Conservation (phyloP, 2,329 filamentous ascomycete genomes). For the Alternaria viburni region DNA sequence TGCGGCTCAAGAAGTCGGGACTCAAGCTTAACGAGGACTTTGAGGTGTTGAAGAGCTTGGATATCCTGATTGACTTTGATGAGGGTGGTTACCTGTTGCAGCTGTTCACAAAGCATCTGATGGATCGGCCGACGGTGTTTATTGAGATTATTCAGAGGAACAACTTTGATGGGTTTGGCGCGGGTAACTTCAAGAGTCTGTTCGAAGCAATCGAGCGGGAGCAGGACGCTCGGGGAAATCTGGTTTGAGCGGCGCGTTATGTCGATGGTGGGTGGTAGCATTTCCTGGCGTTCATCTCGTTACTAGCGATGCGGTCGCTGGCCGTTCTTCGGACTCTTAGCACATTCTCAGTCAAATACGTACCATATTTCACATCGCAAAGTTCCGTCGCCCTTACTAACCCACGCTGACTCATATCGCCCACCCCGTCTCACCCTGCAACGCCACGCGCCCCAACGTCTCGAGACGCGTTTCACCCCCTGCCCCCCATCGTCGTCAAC, state of each 20-base stretch:
- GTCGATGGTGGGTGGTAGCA: neutral
- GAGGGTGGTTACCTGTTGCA: constrained; percentile 83
- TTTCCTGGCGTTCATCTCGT: constrained; percentile 8
- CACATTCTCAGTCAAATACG: neutral
- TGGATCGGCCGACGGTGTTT: constrained; percentile 95
- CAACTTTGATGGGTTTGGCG: constrained; percentile 89
- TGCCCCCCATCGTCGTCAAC: neutral
- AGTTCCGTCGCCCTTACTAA: neutral
- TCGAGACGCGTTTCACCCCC: constrained; percentile 3
- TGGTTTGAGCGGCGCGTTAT: constrained; percentile 49
- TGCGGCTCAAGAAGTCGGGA: constrained; percentile 69
- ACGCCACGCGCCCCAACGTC: neutral
- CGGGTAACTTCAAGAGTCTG: constrained; percentile 92
- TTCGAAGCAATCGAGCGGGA: constrained; percentile 96
- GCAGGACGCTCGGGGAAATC: constrained; percentile 83
- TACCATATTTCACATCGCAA: neutral
- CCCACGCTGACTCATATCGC: neutral
- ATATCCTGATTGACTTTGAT: constrained; percentile 94
- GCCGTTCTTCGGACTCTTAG: neutral
- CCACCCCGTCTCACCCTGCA: constrained; percentile 3
- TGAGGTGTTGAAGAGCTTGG: constrained; percentile 74
- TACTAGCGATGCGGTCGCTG: neutral
- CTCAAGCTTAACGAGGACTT: constrained; percentile 77
- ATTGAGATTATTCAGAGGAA: constrained; percentile 95
- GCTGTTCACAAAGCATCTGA: constrained; percentile 72